Percentiles rank a stretch among this genome's conserved stretches.
phyloP scores from a whole-genome alignment of 306 rosid species.

The Cucumis cinereus region DNA sequence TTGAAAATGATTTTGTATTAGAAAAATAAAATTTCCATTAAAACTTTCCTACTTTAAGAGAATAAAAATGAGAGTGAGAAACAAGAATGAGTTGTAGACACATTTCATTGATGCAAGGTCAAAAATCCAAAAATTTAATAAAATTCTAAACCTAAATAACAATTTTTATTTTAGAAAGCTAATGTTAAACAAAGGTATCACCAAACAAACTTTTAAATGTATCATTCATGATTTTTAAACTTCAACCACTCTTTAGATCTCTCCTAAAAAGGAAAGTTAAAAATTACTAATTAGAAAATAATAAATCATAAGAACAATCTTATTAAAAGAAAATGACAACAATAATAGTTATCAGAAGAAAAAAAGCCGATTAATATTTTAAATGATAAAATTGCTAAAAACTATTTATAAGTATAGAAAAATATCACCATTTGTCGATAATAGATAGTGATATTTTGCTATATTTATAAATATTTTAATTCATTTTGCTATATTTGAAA shows the following conservation, averaged over 20 bases:
- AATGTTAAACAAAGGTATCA: not conserved
- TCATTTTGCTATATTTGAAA: too few species aligned
- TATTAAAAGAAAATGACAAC: too few species aligned
- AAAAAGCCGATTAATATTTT: too few species aligned
- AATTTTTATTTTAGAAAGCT: not conserved
- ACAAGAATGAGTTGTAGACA: not conserved
- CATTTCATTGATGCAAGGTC: not conserved
- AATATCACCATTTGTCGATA: too few species aligned
- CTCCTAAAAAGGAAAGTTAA: not conserved
- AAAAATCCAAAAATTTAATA: not conserved
- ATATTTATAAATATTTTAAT: too few species aligned
- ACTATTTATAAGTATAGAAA: too few species aligned
- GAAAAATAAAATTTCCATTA: not conserved
- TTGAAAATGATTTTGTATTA: too few species aligned
- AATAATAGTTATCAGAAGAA: rapidly evolving
- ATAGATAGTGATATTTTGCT: too few species aligned
- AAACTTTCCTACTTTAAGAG: not conserved
- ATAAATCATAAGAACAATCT: not conserved
- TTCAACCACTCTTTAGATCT: not conserved
- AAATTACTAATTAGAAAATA: not conserved
- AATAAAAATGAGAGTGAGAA: not conserved
- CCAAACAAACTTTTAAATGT: not conserved
- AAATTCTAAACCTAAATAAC: not conserved
- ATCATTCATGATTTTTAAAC: not conserved
- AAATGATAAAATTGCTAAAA: too few species aligned